A percentile compares a stretch with the other conserved stretches of the same genome.
Conservation (phyloP, 768 basidiomycete species). For the Rhodosporidiobolus sp. region DNA sequence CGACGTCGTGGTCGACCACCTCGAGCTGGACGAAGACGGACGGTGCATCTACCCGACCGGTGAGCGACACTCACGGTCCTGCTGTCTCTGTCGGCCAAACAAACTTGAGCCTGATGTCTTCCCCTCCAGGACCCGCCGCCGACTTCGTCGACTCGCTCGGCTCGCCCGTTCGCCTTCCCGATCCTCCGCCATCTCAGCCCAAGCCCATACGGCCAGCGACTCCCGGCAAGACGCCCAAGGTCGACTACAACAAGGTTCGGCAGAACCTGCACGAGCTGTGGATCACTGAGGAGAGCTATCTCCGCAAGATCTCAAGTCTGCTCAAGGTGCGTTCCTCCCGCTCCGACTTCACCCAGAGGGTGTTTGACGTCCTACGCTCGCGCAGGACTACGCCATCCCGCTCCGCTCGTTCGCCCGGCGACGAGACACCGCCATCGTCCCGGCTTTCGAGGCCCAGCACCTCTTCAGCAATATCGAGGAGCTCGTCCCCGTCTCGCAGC, state of each 20-base stretch:
- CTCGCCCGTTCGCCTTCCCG: neutral
- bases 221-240: conserved; percentile 5
- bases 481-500: conserved; percentile 75
- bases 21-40: conserved; percentile 7
- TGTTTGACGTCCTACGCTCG: no score
- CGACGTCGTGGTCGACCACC: conserved; percentile 30
- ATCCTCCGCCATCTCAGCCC: neutral
- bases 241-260: conserved; percentile 23
- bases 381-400: conserved; percentile 82
- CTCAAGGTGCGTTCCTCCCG: neutral
- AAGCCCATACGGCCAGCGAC: conserved; percentile 7
- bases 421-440: conserved; percentile 81
- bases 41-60: conserved; percentile 14
- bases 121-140: neutral
- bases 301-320: conserved; percentile 31
- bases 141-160: conserved; percentile 34
- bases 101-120: no score
- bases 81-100: no score
- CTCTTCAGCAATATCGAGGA: conserved; percentile 73
- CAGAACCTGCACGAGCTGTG: conserved; percentile 31
- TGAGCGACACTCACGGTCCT: no score
- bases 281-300: conserved; percentile 30
- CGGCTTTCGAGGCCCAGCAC: conserved; percentile 83
- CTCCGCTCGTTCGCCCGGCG: conserved; percentile 77
- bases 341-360: no score